Conservation (phyloP, 1,284 basidiomycete species). For the Ustilago nuda region DNA sequence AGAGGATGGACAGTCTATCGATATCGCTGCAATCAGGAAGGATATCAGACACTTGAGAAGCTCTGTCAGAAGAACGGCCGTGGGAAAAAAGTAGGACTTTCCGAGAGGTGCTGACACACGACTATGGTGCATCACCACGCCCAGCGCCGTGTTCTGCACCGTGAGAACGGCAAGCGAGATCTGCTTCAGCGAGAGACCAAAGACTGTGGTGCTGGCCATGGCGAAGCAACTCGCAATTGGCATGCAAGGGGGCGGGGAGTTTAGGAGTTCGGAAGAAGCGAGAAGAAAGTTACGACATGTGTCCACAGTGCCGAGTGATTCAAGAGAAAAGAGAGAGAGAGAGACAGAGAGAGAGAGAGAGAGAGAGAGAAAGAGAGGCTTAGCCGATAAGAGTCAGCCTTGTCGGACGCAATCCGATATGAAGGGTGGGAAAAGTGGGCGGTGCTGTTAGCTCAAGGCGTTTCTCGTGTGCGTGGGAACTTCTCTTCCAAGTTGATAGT, state of each 20-base stretch:
- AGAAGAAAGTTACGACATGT: slow-evolving; percentile 18
- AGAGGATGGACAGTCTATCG: slow-evolving; percentile 16
- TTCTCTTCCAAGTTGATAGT: not conserved
- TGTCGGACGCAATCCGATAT: slow-evolving; percentile 1
- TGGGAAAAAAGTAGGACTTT: slow-evolving; percentile 85
- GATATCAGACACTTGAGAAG: slow-evolving; percentile 90
- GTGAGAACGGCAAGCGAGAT: slow-evolving; percentile 86
- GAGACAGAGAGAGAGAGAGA: not conserved
- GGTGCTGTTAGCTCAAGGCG: not conserved
- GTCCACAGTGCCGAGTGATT: not conserved
- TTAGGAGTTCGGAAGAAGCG: not conserved
- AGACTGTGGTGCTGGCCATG: slow-evolving; percentile 25
- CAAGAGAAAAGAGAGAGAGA: not conserved
- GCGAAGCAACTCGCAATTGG: not conserved
- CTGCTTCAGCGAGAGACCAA: slow-evolving; percentile 49
- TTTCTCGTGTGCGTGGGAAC: not conserved
- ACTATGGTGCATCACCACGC: slow-evolving; percentile 72
- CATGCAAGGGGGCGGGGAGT: slow-evolving; percentile 7
- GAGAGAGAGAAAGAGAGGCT: not conserved
- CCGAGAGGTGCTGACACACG: slow-evolving; percentile 80
- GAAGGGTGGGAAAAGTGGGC: slow-evolving; percentile 1
- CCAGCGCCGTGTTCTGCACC: slow-evolving; percentile 78
- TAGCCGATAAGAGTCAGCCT: not conserved
- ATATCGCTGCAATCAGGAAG: slow-evolving; percentile 75
- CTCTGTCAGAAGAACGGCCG: slow-evolving; percentile 92